Conservation (phyloP, 2,329 filamentous ascomycete genomes). For the Cucurbitaria berberidis region DNA sequence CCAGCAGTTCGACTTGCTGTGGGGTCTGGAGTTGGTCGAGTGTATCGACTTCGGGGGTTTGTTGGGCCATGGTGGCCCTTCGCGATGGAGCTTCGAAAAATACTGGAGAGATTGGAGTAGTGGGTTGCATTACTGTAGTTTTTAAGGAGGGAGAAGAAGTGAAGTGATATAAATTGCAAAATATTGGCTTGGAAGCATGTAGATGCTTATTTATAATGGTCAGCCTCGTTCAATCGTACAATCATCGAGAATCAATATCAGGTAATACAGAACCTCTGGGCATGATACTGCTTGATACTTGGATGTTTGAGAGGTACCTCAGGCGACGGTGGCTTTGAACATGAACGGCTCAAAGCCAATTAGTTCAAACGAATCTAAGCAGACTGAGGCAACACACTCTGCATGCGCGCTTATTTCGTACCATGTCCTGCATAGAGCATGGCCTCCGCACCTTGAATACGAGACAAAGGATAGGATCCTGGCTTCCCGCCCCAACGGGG, state of each 20-base stretch:
- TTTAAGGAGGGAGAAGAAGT: background rate
- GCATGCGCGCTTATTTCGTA: background rate
- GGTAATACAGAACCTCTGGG: background rate
- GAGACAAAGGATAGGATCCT: background rate
- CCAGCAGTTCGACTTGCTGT: conserved; percentile 54
- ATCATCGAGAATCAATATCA: background rate
- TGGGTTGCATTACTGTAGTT: background rate
- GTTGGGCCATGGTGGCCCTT: conserved; percentile 14
- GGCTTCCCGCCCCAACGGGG: background rate
- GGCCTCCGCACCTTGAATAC: background rate
- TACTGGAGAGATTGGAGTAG: background rate
- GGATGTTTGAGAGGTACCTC: background rate
- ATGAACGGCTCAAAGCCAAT: background rate
- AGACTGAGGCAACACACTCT: background rate
- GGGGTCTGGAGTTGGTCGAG: conserved; percentile 35
- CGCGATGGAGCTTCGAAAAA: conserved; percentile 5
- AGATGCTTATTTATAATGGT: background rate
- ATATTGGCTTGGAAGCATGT: background rate
- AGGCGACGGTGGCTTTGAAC: background rate
- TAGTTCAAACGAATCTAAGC: background rate
- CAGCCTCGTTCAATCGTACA: background rate
- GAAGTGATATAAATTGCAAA: background rate
- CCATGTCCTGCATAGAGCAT: background rate
- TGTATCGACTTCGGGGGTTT: conserved; percentile 12
- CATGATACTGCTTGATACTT: background rate